These are phyloP conservation scores for Solanum chaucha DNA, from an alignment of 257 asterid genomes.

Conservation along the genomic window DNA sequence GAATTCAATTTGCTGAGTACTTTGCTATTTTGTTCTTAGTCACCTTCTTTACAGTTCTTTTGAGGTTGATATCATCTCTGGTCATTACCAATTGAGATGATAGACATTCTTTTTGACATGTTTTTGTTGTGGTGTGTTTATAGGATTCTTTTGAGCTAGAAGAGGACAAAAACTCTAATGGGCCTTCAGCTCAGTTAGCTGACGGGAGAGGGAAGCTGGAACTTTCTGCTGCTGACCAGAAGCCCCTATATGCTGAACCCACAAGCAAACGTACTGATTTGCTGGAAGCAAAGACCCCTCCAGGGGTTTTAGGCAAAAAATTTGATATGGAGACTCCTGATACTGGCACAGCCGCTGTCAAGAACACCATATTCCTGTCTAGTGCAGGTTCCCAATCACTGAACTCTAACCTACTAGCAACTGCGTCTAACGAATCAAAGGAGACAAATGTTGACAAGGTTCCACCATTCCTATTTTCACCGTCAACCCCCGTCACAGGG, in stretches of 20 bases:
- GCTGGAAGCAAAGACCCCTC: conserved; percentile 18
- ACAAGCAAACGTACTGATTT: conserved; percentile 11
- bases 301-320: conserved; percentile 9
- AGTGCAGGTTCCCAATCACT: conserved; percentile 7
- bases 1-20: background rate
- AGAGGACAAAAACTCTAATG: conserved; percentile 35
- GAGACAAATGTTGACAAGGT: conserved; percentile 17
- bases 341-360: conserved; percentile 15
- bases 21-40: background rate
- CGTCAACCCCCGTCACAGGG: conserved; percentile 9
- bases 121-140: background rate
- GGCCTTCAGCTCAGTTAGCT: conserved; percentile 17
- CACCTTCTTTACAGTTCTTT: background rate
- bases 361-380: conserved; percentile 6
- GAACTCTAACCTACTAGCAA: conserved; percentile 11
- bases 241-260: background rate
- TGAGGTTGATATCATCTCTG: background rate
- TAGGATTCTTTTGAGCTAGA: conserved; percentile 49
- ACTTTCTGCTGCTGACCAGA: conserved; percentile 7
- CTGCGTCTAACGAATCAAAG: conserved; percentile 24
- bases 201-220: conserved; percentile 19
- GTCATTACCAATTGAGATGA: background rate
- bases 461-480: conserved; percentile 23
- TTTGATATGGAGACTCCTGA: conserved; percentile 13
- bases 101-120: background rate